These are phyloP conservation scores for Plasmodium yoelii DNA, from an alignment of 169 alveolate genomes.

Conservation along the genomic window DNA sequence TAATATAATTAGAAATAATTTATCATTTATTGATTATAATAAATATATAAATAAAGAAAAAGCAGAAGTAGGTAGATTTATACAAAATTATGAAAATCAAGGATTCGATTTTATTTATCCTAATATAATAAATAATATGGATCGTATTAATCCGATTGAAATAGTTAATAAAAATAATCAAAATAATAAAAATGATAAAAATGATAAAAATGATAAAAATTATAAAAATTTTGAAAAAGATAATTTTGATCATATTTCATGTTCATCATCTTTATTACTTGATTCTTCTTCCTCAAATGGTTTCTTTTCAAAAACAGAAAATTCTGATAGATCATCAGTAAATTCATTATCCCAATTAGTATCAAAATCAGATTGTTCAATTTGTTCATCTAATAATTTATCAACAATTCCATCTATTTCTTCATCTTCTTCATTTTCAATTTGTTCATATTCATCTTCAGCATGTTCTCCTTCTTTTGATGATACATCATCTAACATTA, in stretches of 20 bases:
- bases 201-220: no score
- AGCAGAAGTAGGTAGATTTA: no score
- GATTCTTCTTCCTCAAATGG: slow-evolving; percentile 10
- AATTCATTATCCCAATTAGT: slow-evolving; percentile 2
- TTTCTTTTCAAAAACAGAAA: not conserved
- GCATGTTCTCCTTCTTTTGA: slow-evolving; percentile 1
- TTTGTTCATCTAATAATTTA: slow-evolving; percentile 4
- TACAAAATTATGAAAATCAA: no score
- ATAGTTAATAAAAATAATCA: no score
- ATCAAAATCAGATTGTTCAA: not conserved
- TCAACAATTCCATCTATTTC: slow-evolving; percentile 6
- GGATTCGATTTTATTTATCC: no score
- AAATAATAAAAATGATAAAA: no score
- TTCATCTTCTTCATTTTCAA: slow-evolving; percentile 12
- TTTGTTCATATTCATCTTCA: not conserved
- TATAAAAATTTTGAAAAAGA: no score
- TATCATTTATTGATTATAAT: no score
- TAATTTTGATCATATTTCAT: not conserved
- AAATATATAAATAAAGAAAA: no score
- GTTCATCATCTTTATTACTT: slow-evolving; percentile 11
- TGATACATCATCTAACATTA: not conserved
- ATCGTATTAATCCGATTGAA: no score
- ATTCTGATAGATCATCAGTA: slow-evolving; percentile 8
- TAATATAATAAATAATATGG: no score
- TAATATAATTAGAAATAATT: no score